Conservation (phyloP, 1,284 basidiomycete genomes). For the Irpex lacteus region DNA sequence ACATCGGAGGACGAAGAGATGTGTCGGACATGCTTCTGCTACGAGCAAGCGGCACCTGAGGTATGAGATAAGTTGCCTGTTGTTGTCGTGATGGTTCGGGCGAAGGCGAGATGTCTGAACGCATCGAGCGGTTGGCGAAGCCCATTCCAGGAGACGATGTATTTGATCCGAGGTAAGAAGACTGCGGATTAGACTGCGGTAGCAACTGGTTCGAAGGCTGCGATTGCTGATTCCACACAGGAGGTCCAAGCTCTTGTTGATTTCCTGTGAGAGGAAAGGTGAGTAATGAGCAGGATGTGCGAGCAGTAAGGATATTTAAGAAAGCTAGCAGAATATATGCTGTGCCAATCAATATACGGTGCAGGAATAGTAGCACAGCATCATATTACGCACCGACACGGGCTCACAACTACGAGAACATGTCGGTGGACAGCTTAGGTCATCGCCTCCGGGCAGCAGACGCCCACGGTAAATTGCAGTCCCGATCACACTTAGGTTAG, state of each 20-base stretch:
- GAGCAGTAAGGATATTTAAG: not conserved
- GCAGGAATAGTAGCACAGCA: constrained; percentile 1
- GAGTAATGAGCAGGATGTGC: not conserved
- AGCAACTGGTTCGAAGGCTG: constrained; percentile 12
- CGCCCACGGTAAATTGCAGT: not conserved
- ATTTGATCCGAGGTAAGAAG: constrained; percentile 26
- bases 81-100: constrained; percentile 20
- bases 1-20: constrained; percentile 51
- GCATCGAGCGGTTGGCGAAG: constrained; percentile 15
- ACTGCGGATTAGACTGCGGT: constrained; percentile 25
- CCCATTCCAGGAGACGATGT: constrained; percentile 20
- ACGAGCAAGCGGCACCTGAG: constrained; percentile 34
- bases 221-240: constrained; percentile 23
- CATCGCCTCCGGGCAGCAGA: not conserved
- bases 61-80: constrained; percentile 26
- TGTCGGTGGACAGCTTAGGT: not conserved
- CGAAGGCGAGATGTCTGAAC: constrained; percentile 16
- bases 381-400: not conserved
- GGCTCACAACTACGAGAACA: constrained; percentile 1
- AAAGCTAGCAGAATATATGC: not conserved
- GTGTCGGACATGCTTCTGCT: constrained; percentile 63
- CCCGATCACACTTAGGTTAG: constrained; percentile 2
- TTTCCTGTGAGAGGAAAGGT: constrained; percentile 7
- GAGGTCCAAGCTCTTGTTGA: constrained; percentile 13
- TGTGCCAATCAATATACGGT: constrained; percentile 1